phyloP scores from a whole-genome alignment of 2,329 filamentous ascomycete genomes.

The Calonectria pauciramosa region DNA sequence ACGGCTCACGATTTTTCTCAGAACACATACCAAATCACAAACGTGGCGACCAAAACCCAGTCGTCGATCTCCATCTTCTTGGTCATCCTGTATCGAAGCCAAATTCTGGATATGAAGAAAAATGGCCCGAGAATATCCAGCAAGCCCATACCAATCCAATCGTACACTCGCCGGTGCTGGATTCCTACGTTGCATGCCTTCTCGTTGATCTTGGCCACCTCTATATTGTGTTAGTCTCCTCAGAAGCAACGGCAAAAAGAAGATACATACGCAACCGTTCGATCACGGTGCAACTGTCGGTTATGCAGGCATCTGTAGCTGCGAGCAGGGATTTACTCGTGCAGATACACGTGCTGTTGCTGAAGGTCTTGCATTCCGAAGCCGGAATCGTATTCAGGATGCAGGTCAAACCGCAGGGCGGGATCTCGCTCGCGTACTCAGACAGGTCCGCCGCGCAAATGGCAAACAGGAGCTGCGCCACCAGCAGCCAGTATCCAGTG shows the following conservation, averaged over 20 bases:
- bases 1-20: background rate
- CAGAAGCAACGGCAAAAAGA: too few relatives aligned
- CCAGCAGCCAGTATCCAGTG: background rate
- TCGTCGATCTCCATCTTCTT: conserved; percentile 2
- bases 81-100: background rate
- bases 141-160: conserved; percentile 1
- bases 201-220: background rate
- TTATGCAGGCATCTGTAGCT: background rate
- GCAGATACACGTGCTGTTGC: background rate
- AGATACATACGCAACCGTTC: background rate
- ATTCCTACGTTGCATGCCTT: background rate
- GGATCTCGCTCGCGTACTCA: background rate
- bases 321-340: background rate
- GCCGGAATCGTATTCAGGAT: background rate
- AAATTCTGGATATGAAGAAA: background rate
- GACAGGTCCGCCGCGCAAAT: background rate
- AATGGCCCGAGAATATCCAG: background rate
- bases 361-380: background rate
- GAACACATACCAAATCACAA: background rate
- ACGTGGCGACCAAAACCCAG: background rate
- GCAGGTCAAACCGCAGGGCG: background rate
- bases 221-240: background rate
- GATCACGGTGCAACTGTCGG: background rate
- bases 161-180: background rate
- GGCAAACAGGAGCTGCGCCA: background rate